phyloP scores from a whole-genome alignment of 2,329 filamentous ascomycete species.

The Cladobotryum protrusum region DNA sequence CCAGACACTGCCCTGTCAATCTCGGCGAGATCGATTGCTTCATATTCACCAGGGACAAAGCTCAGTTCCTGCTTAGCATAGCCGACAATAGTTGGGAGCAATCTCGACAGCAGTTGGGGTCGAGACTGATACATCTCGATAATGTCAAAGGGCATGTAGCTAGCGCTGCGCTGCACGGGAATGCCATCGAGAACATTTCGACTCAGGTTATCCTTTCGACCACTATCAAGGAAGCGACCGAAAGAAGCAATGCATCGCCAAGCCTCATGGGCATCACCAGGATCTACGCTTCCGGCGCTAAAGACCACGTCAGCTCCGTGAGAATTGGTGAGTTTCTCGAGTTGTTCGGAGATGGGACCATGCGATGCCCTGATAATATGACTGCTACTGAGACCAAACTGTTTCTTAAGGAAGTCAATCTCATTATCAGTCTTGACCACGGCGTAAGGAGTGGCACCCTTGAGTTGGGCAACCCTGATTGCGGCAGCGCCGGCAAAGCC shows the following conservation, averaged over 20 bases:
- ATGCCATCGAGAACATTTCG: conserved; percentile 17
- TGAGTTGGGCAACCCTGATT: conserved; percentile 19
- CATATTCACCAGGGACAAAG: conserved; percentile 9
- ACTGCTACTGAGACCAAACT: conserved; percentile 22
- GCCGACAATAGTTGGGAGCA: conserved; percentile 13
- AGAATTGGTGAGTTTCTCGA: conserved; percentile 21
- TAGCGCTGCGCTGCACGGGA: conserved; percentile 19
- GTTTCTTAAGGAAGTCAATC: conserved; percentile 18
- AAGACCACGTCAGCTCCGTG: conserved; percentile 31
- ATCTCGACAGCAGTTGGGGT: conserved; percentile 11
- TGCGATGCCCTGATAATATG: conserved; percentile 30
- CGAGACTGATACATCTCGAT: conserved; percentile 16
- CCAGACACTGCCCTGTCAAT: conserved; percentile 11
- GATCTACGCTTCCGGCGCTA: conserved; percentile 29
- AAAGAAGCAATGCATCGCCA: conserved; percentile 32
- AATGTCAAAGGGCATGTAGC: conserved; percentile 20
- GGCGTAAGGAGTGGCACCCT: conserved; percentile 22
- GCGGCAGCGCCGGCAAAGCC: conserved; percentile 26
- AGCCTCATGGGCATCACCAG: conserved; percentile 21
- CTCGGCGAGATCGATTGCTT: conserved; percentile 9
- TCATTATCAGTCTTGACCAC: conserved; percentile 26
- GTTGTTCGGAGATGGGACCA: conserved; percentile 21
- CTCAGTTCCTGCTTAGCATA: conserved; percentile 3
- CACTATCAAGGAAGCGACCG: conserved; percentile 27
- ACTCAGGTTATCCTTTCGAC: conserved; percentile 19